These are phyloP conservation scores for Metschnikowia gruessii DNA, from an alignment of 805 yeast genomes.

Conservation along the genomic window DNA sequence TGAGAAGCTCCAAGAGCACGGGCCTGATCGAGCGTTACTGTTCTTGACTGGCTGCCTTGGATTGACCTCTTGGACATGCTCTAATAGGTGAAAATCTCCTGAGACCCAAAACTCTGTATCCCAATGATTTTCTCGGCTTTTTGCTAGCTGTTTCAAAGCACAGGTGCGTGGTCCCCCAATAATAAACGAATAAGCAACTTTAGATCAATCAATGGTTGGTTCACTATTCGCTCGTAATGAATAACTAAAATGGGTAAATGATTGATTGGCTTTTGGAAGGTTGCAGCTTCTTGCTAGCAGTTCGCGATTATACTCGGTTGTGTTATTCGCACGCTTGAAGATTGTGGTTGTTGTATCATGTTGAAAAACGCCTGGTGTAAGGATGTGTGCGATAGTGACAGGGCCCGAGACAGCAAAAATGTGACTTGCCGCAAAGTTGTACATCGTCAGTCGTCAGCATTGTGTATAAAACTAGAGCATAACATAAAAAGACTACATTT, in stretches of 20 bases:
- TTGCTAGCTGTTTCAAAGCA: background rate
- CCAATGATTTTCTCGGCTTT: conserved; percentile 1
- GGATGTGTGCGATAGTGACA: background rate
- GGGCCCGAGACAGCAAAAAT: too few relatives aligned
- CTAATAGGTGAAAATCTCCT: conserved; percentile 9
- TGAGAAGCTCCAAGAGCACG: conserved; percentile 14
- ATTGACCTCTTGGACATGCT: conserved; percentile 18
- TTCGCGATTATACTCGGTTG: background rate
- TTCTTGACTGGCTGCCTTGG: conserved; percentile 12
- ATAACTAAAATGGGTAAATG: background rate
- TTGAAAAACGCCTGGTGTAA: background rate
- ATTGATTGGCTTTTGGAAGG: background rate
- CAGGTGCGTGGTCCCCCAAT: background rate
- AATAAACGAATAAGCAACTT: background rate
- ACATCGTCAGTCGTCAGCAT: too few relatives aligned
- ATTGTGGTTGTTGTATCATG: background rate
- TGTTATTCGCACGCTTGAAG: background rate
- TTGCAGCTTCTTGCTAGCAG: background rate
- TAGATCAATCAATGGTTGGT: background rate
- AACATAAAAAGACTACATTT: too few relatives aligned
- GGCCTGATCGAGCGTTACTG: conserved; percentile 18
- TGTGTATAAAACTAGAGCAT: too few relatives aligned
- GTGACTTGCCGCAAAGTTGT: too few relatives aligned
- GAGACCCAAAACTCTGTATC: conserved; percentile 1
- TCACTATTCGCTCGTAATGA: too few relatives aligned